Evolutionary conservation across 176 grass and related monocot species (phyloP), one percentile per base, ranked within the genome.

Genomic region (Areca catechu): DNA sequence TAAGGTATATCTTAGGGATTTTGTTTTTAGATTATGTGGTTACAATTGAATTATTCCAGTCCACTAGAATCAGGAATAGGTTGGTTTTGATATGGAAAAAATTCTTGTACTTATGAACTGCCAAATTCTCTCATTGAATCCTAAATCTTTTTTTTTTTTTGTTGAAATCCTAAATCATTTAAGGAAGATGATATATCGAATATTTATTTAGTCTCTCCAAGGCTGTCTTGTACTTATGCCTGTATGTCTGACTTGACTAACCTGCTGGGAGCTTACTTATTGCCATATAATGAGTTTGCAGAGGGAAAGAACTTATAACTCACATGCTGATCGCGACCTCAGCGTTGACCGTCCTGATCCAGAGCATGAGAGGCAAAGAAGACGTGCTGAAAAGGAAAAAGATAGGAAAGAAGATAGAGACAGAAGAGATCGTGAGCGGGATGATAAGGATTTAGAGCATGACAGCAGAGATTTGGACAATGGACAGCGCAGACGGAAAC

Each of bases 331-430:
- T 49, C 81, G 81, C 7, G 87, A 98, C 57, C 74, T 79, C 54
- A 98, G 87, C 57, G 83, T 92, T 4, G 93, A 98, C 77, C 86
- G 75, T 51, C 81, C 87, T 75, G 93, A 98, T 24, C 68, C 73
- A 55, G 93, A 98, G 54, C 84, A 98, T 78, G 84, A 92, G 69
- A 82, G 81, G 25, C 81, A 92, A 52, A 80, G 71, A 82, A 85
- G 81, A 63, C 84, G 87, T 50, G 61, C 51, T 61, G 89, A 85
- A 49, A 95, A 89, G 23, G 87, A 97, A 61, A 90, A 97, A 59
- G 84, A 86, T 54, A 83, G 83, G 28, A 98, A 85, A 68, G 70
- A 82, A 24, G 93, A 98, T 53, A 88, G 80, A 62, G 84, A 85
- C 20, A 88, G 60, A 53, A 86, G 84, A 60, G 83, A 97, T 24